Base-by-base conservation (phyloP, 2,329 filamentous ascomycete genomes). In the Fusarium sp. region DNA sequence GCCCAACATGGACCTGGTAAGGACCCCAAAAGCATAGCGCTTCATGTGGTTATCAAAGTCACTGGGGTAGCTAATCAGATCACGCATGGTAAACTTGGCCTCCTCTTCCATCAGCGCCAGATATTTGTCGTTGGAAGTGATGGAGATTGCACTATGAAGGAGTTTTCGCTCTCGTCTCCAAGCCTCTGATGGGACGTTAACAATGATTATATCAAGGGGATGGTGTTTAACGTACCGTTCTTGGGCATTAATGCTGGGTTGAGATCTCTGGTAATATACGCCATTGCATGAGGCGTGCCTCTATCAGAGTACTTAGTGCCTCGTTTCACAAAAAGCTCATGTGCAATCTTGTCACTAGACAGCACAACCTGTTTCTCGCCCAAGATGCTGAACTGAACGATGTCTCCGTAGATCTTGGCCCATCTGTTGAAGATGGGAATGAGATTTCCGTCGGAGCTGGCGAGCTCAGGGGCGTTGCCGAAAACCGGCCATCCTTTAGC, bases 81-180 rank as follows among this genome's bases (percentile, higher is more conserved):
- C 53, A 8, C 13, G 51, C 4, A 61, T 40, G 6, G 59, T 61
- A 4, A 49, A 20, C 7, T 20, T 25, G 31, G 59, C 40, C 10
- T 61, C 59, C 11, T 46, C 31, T 14, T 61, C 40, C 40, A 20
- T 27, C 31, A 36, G 3, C 40, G 5, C 20, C n/a, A 58, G 4
- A 16, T 62, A 62, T 1, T 38, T 58, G 14, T 50, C 14, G 6
- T 36, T 61, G 10, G 59, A 33, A 2, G 51, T 38, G 9, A 61
- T 49, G 4, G 59, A 61, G 10, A 61, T 34, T 4, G 59, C 53
- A 4, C 54, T 46, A 11, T 49, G 53, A 6, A 61, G 49, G 6
- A 61, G 50, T 11, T 49, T 61, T 25, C 59, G 55, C 20, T 58
- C 38, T 23, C 40, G 53, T 9, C 54, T 42, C 59, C 59, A 61